Base-by-base conservation (phyloP, 2,329 filamentous ascomycete species). In the Scedosporium minutisporum region DNA sequence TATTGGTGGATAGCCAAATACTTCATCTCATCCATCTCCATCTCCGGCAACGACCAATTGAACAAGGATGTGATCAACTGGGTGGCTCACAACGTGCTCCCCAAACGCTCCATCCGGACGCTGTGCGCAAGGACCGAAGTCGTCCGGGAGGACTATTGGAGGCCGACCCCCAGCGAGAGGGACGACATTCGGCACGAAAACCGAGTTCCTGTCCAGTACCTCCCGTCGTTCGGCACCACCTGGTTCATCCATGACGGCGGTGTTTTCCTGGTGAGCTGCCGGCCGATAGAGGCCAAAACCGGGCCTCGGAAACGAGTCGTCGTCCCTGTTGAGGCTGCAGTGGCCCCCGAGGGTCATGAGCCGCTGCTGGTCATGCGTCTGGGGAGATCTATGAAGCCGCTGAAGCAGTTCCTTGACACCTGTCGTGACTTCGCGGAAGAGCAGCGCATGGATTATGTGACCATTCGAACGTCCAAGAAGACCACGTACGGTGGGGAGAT, bases 11-110 rank as follows among this genome's bases (percentile, higher is more conserved):
- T 74, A 6, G 70, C 73, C 2, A 67, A 70, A 3, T 75, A 75
- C 64, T 69, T 75, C 61, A 76, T 73, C 0, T 71, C 74, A 2
- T 73, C 73, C 3, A 71, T 76, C 25, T 74, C 73, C 25, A 72
- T 76, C 57, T 68, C 70, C 1, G 70, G 70, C 23, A 70, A 68
- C 38, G 74, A 76, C 65, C 68, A 71, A 5, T 70, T 76, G 57
- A 76, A 75, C 65, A 67, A 70, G 5, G 74, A 76, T 57, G 72
- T 75, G 3, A 66, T 76, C 60, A 75, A 75, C 68, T 76, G 73
- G 73, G 65, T 76, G 7, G 72, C 72, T 3, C 69, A 72, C 42
- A 68, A 74, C 6, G 70, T 76, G 3, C 70, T 76, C n/a, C 62
- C 66, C 14, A 68, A 66, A 3, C 68, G 70, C 38, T 38, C 27